Conservation (phyloP, 805 yeast genomes). For the Cyberlindnera subsufficiens region DNA sequence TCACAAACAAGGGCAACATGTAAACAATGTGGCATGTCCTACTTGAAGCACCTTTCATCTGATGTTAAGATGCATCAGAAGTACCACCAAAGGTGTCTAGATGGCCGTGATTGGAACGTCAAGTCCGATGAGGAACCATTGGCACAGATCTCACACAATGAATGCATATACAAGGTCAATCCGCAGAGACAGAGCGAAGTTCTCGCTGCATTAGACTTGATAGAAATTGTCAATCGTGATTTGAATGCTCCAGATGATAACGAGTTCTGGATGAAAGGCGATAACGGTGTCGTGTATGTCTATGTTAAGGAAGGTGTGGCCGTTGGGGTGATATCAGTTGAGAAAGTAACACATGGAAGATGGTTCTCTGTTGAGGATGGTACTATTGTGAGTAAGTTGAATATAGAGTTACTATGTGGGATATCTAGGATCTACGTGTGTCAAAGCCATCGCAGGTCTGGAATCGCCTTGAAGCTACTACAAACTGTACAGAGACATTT, state of each 20-base stretch:
- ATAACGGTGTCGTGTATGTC: slow-evolving; percentile 42
- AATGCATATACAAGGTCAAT: slow-evolving; percentile 31
- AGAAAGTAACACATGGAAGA: slow-evolving; percentile 37
- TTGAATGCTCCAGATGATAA: slow-evolving; percentile 54
- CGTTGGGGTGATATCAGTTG: slow-evolving; percentile 53
- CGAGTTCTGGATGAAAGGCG: slow-evolving; percentile 30
- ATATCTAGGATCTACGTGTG: slow-evolving; percentile 46
- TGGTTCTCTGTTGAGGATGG: slow-evolving; percentile 60
- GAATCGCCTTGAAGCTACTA: slow-evolving; percentile 43
- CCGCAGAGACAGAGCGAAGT: slow-evolving; percentile 27
- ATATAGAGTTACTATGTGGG: slow-evolving; percentile 36
- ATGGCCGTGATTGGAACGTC: slow-evolving; percentile 45
- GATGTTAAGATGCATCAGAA: slow-evolving; percentile 44
- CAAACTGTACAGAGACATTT: slow-evolving; percentile 36
- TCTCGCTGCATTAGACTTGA: slow-evolving; percentile 31
- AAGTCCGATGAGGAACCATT: not conserved
- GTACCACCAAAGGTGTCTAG: slow-evolving; percentile 43
- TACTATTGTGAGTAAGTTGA: slow-evolving; percentile 39
- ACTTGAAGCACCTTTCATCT: slow-evolving; percentile 30
- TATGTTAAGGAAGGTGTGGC: slow-evolving; percentile 40
- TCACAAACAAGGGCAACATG: slow-evolving; percentile 30
- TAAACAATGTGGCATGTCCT: slow-evolving; percentile 49
- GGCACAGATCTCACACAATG: slow-evolving; percentile 9
- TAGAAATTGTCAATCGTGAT: slow-evolving; percentile 52
- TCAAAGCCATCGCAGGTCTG: slow-evolving; percentile 38